Conservation (phyloP, 1,139 yeast genomes). For the Candida smagusa region DNA sequence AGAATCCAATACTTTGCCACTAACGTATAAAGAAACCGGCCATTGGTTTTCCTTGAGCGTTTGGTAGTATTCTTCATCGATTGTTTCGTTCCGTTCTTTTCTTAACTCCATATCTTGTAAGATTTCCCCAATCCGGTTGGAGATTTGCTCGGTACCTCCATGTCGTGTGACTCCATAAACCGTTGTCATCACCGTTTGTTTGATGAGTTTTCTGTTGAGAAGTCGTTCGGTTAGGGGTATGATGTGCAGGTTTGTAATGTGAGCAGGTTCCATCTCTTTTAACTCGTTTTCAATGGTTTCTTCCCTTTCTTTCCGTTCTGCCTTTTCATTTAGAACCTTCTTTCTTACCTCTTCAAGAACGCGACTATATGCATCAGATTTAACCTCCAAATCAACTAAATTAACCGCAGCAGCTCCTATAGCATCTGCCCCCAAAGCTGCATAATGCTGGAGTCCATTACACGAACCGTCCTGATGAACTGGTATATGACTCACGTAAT, state of each 20-base stretch:
- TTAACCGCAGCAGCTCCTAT: slow-evolving; percentile 41
- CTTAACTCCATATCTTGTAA: slow-evolving; percentile 14
- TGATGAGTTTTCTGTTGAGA: slow-evolving; percentile 33
- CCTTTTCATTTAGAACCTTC: too few species aligned
- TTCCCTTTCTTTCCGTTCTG: slow-evolving; percentile 13
- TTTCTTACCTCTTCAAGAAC: slow-evolving; percentile 27
- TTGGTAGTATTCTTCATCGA: slow-evolving; percentile 3
- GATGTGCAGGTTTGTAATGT: too few species aligned
- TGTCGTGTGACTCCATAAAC: slow-evolving; percentile 44
- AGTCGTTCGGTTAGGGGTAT: slow-evolving; percentile 10
- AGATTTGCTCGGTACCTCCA: slow-evolving; percentile 38
- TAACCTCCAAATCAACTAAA: slow-evolving; percentile 14
- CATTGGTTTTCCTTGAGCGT: slow-evolving; percentile 1
- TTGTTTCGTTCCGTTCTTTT: slow-evolving; percentile 4
- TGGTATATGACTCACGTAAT: slow-evolving; percentile 34
- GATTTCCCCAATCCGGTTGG: slow-evolving; percentile 22
- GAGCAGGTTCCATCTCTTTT: too few species aligned
- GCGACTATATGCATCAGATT: slow-evolving; percentile 35
- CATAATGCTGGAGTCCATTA: slow-evolving; percentile 48
- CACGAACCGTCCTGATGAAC: slow-evolving; percentile 48
- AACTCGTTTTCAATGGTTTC: slow-evolving; percentile 11
- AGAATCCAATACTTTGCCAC: slow-evolving; percentile 28
- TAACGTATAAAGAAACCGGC: slow-evolving; percentile 21
- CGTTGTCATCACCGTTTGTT: slow-evolving; percentile 47
- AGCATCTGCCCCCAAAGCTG: slow-evolving; percentile 38